A percentile compares a stretch with the other conserved stretches of the same genome.
Evolutionary conservation across 768 basidiomycete genomes (phyloP).

Genomic region (Cubamyces sp.): DNA sequence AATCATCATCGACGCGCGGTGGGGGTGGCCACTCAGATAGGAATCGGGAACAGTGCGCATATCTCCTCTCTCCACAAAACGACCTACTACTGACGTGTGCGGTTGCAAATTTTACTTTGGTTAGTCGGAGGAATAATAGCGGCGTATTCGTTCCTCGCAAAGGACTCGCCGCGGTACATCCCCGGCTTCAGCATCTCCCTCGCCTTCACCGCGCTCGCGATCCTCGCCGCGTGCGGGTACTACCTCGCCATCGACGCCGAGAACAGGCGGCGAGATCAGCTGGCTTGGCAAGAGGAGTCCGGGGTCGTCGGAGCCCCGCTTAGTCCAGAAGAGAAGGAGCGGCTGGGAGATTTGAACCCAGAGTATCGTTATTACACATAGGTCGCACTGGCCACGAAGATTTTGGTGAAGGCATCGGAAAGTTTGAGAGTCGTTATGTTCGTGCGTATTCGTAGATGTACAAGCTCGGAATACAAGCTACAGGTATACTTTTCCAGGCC

Average conservation of each 20-base stretch:
- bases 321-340: slow-evolving; percentile 8
- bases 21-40: slow-evolving; percentile 34
- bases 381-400: background rate
- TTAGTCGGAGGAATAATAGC: slow-evolving; percentile 34
- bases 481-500: slow-evolving; percentile 9
- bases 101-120: no score
- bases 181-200: slow-evolving; percentile 31
- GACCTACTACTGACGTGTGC: no score
- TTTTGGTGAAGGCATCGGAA: background rate
- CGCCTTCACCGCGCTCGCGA: slow-evolving; percentile 28
- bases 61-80: background rate
- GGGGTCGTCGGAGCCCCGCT: background rate
- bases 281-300: background rate
- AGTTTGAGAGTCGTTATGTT: background rate
- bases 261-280: slow-evolving; percentile 25
- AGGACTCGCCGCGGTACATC: slow-evolving; percentile 31
- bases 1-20: slow-evolving; percentile 32
- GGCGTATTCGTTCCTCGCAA: slow-evolving; percentile 30
- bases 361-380: slow-evolving; percentile 21
- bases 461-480: slow-evolving; percentile 8
- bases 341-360: slow-evolving; percentile 23
- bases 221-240: slow-evolving; percentile 23
- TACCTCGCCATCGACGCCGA: slow-evolving; percentile 16
- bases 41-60: slow-evolving; percentile 35
- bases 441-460: slow-evolving; percentile 11